Percentiles rank a stretch among this genome's conserved stretches.
phyloP scores from a whole-genome alignment of 2,329 filamentous ascomycete genomes.

The Cordyceps cateniannulata region DNA sequence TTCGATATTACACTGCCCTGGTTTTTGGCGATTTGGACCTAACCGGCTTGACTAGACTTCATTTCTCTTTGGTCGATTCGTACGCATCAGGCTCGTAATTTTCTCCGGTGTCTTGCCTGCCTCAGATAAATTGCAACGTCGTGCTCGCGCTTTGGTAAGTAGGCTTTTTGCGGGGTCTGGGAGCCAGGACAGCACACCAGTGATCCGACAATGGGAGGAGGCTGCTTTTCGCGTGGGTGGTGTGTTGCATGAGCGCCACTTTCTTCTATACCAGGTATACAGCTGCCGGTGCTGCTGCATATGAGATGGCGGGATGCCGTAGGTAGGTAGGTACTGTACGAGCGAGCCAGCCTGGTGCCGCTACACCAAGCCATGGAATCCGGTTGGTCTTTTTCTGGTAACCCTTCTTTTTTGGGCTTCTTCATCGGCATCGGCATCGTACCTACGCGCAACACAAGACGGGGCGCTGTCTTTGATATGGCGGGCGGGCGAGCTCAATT shows the following conservation, averaged over 20 bases:
- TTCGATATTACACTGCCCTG: slow-evolving; percentile 1
- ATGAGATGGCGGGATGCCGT: slow-evolving; percentile 1
- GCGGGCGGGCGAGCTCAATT: background rate
- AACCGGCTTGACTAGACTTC: background rate
- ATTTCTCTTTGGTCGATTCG: background rate
- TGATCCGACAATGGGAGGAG: background rate
- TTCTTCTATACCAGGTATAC: too few species aligned
- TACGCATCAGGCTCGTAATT: background rate
- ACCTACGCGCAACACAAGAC: background rate
- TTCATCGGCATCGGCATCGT: background rate
- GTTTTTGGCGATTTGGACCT: background rate
- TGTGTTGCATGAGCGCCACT: background rate
- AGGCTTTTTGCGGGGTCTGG: background rate
- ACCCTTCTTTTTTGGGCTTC: background rate
- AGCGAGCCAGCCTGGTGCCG: background rate
- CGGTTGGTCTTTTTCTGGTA: background rate
- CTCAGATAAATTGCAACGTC: slow-evolving; percentile 9
- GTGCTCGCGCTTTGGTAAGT: background rate
- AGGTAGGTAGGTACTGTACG: background rate
- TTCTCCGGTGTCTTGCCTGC: background rate
- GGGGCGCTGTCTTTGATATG: background rate
- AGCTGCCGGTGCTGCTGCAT: slow-evolving; percentile 1
- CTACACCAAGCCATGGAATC: background rate
- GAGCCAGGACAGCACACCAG: background rate
- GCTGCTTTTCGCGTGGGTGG: background rate